Evolutionary conservation across 2,329 filamentous ascomycete species (phyloP), one percentile per base, ranked within the genome.

Genomic region (Mycocentrospora acerina): DNA sequence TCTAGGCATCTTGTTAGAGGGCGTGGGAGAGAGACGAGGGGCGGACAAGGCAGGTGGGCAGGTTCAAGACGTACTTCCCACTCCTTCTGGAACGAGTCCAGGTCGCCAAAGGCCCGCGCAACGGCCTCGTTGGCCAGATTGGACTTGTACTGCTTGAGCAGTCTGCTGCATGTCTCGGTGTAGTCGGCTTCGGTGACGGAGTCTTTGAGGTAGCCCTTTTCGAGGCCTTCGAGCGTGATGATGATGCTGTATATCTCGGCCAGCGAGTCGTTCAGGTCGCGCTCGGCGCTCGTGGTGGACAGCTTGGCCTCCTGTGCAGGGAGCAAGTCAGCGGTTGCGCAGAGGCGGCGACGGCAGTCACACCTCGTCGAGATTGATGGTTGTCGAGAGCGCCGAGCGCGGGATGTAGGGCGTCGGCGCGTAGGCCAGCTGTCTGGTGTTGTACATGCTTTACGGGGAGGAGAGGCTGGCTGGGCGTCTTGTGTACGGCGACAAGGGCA

Each of bases 191-290:
- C 93, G 5, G 86, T 81, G 34, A 98, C 85, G 15, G 90, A 91
- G 75, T 98, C 93, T 62, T 95, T 94, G 26, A 98, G 80, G 62
- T 95, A 98, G 1, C 91, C 94, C 67, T 94, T 95, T 62, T 98
- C 93, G 2, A 98, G 80, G 49, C 94, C 90, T 64, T 98, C 93
- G 3, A 98, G 76, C 0, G 93, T 97, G 46, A 96, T 81, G 25
- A 98, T 91, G 53, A 98, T 97, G 71, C 90, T 95, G 71, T 97
- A 98, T 16, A 98, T 84, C 70, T 98, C 93, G 38, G 91, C 93
- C 11, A 98, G 81, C 1, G 93, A 97, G 62, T 97, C 93, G 67
- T 96, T 89, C 1, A 97, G 77, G 64, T 98, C 90, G 45, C 91
- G 85, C 71, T 97, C 91, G 27, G 88, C 85, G 53, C 87, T 83